These are phyloP conservation scores for Calonectria hawksworthii DNA, from an alignment of 2,329 filamentous ascomycete species.

Conservation along the genomic window DNA sequence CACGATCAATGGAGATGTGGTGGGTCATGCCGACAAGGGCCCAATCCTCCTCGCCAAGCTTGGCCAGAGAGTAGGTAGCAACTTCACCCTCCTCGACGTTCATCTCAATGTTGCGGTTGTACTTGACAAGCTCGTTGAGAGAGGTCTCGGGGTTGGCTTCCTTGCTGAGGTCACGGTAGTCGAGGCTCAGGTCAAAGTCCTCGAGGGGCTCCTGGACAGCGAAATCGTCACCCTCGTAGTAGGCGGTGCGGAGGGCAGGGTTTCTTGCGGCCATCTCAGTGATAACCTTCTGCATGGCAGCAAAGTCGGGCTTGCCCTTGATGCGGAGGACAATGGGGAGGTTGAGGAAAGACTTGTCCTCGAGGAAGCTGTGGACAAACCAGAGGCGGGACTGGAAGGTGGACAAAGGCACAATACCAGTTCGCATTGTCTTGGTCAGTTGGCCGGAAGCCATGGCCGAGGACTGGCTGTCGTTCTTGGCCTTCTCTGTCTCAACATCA, in stretches of 20 bases:
- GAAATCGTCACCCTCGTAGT: constrained; percentile 42
- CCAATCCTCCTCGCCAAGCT: constrained; percentile 38
- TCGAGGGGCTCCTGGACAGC: constrained; percentile 39
- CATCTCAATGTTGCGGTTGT: constrained; percentile 42
- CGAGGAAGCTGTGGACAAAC: constrained; percentile 44
- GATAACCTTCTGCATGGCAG: constrained; percentile 32
- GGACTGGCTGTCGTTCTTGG: constrained; percentile 17
- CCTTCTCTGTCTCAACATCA: constrained; percentile 18
- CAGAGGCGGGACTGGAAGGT: constrained; percentile 45
- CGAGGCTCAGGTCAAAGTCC: constrained; percentile 39
- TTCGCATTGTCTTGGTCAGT: constrained; percentile 30
- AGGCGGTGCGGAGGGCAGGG: constrained; percentile 39
- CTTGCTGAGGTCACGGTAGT: constrained; percentile 34
- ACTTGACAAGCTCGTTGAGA: constrained; percentile 33
- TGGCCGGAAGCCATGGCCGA: constrained; percentile 42
- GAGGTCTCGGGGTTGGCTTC: constrained; percentile 26
- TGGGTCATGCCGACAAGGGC: constrained; percentile 40
- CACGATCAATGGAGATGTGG: constrained; percentile 44
- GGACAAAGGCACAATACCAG: constrained; percentile 36
- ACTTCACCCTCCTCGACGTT: constrained; percentile 42
- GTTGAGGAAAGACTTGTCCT: constrained; percentile 44
- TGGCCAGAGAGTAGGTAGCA: constrained; percentile 36
- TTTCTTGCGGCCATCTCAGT: constrained; percentile 41
- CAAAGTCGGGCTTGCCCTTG: constrained; percentile 39
- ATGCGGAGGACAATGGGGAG: constrained; percentile 41